Evolutionary conservation across 2,329 filamentous ascomycete genomes (phyloP), one percentile per base, ranked within the genome.

Genomic region (Atkinsonella hypoxylon): DNA sequence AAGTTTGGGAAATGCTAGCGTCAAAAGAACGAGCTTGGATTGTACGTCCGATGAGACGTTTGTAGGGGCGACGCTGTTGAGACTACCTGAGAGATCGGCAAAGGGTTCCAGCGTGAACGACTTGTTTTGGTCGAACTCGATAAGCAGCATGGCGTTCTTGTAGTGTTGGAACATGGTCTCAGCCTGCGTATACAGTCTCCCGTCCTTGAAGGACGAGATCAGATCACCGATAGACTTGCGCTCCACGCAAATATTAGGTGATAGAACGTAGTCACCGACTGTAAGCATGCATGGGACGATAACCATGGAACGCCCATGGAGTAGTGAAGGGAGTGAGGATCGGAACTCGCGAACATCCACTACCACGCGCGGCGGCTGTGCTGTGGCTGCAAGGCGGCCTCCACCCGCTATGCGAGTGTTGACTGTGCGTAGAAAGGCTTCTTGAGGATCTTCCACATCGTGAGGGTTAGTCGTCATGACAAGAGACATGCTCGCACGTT

Each of bases 111-210:
- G 82, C 0, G 90, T 97, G 67, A 98, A 98, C 4, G 88, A 91
- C 66, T 95, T 96, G 71, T 95, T 91, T 64, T 95, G 87, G 64
- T 96, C 90, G 65, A 98, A 98, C 67, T 98, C 93, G 62, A 98
- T 97, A 43, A 98, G 79, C 7, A 98, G 81, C 79, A 97, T 87
- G 0, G 89, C 85, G 57, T 70, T 82, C 62, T 85, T 85, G 78
- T 98, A 98, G 70, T 97, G 83, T 64, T 88, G 82, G 53, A 94
- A 85, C 91, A 98, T 97, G 45, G 86, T 83, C 68, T 97, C 91
- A 40, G 86, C 85, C 71, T 98, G 93, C 59, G 81, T 87, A 71
- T 89, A 98, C 13, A 98, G 77, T 2, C 93, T 84, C 12, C 93
- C 93, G 64, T 95, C 90, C 58, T 85, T 84, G 70, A 98, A 89